Evolutionary conservation across 2,329 filamentous ascomycete genomes (phyloP).

Genomic region (Exophiala sideris): DNA sequence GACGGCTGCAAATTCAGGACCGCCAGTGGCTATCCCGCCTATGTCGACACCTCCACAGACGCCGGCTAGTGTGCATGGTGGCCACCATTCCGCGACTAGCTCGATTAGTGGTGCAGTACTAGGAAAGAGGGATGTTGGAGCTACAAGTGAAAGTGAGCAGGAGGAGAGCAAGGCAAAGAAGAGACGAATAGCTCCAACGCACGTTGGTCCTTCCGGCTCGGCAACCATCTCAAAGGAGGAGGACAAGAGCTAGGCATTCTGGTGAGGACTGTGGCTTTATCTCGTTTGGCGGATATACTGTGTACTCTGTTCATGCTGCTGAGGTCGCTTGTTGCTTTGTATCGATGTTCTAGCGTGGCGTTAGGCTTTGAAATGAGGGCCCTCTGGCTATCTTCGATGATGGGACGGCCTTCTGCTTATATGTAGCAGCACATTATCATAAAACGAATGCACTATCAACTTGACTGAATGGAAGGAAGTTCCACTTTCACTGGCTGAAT

Average conservation of each 20-base stretch:
- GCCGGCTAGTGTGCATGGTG: slow-evolving; percentile 52
- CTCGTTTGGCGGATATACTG: not conserved
- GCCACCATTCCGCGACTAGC: slow-evolving; percentile 52
- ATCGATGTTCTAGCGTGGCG: slow-evolving; percentile 19
- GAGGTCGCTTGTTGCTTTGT: not conserved
- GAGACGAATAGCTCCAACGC: slow-evolving; percentile 33
- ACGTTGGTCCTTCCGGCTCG: slow-evolving; percentile 26
- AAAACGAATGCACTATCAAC: not conserved
- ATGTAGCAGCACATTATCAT: not conserved
- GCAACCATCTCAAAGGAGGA: slow-evolving; percentile 12
- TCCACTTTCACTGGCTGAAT: too few relatives aligned
- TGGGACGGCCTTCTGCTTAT: not conserved
- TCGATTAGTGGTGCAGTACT: slow-evolving; percentile 53
- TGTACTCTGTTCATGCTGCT: not conserved
- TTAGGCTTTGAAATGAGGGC: slow-evolving; percentile 1
- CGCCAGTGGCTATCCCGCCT: slow-evolving; percentile 54
- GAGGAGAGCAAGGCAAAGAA: slow-evolving; percentile 31
- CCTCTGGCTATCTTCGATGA: not conserved
- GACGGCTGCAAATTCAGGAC: slow-evolving; percentile 65
- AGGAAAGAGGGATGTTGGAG: slow-evolving; percentile 48
- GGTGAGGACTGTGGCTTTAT: not conserved
- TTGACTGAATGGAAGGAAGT: too few relatives aligned
- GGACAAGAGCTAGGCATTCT: not conserved
- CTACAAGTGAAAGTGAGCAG: slow-evolving; percentile 45
- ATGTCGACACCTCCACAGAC: slow-evolving; percentile 90